phyloP scores from a whole-genome alignment of 176 grass and related monocot species.

The Musa acuminata region DNA sequence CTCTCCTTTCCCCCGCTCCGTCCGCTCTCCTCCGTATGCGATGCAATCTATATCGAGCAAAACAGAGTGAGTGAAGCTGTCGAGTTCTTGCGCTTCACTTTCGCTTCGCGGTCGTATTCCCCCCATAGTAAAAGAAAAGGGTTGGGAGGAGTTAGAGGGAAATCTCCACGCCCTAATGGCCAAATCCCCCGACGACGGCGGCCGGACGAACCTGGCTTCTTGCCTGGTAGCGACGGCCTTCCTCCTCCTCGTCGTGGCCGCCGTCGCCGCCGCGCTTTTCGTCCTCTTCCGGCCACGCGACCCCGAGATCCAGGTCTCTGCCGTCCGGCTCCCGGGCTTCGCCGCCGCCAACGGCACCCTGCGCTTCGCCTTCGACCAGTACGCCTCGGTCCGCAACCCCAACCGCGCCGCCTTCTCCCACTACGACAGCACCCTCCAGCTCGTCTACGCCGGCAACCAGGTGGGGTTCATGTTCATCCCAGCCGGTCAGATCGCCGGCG shows the following conservation, averaged over 20 bases:
- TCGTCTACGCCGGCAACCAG: constrained; percentile 57
- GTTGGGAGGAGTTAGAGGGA: no score
- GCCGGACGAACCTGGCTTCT: constrained; percentile 34
- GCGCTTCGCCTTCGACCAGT: constrained; percentile 64
- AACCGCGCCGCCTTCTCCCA: constrained; percentile 73
- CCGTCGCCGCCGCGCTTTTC: constrained; percentile 35
- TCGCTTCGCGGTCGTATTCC: no score
- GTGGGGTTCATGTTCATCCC: constrained; percentile 83
- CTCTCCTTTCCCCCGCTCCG: no score
- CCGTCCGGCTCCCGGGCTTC: constrained; percentile 49
- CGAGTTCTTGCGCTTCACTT: no score
- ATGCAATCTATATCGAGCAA: no score
- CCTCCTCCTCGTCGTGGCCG: constrained; percentile 33
- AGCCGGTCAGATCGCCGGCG: constrained; percentile 61
- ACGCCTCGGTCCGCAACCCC: constrained; percentile 61
- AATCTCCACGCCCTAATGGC: neutral
- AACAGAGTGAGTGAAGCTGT: no score
- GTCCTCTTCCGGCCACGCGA: constrained; percentile 57
- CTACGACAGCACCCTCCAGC: constrained; percentile 79
- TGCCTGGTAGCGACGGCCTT: constrained; percentile 47
- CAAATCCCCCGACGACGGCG: neutral
- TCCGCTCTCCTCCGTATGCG: no score
- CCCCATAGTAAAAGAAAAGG: no score
- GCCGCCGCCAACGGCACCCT: constrained; percentile 58
- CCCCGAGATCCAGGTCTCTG: constrained; percentile 47